These are phyloP conservation scores for Rhizophora mangle DNA, from an alignment of 345 rosid genomes.

Conservation along the genomic window DNA sequence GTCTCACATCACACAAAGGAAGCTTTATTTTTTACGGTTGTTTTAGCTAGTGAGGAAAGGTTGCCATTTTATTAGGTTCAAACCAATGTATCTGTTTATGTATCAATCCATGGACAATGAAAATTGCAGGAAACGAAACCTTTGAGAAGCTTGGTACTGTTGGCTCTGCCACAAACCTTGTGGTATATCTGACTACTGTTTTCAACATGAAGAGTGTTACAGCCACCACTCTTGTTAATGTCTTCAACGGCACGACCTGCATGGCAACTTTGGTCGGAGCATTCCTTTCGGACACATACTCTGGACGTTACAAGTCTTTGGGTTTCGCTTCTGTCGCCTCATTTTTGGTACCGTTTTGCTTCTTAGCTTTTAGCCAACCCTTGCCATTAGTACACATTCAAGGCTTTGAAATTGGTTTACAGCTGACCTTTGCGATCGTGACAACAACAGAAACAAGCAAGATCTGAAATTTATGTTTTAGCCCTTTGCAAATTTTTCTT, in stretches of 20 bases:
- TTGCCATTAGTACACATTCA: background rate
- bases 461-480: too few relatives aligned
- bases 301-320: conserved; percentile 16
- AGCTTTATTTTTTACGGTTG: background rate
- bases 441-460: background rate
- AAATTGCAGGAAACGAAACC: conserved; percentile 25
- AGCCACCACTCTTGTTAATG: conserved; percentile 12
- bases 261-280: conserved; percentile 22
- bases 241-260: conserved; percentile 23
- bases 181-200: conserved; percentile 16
- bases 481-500: background rate
- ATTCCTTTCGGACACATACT: conserved; percentile 22
- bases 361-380: too few relatives aligned
- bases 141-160: conserved; percentile 26
- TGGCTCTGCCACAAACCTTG: conserved; percentile 14
- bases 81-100: background rate
- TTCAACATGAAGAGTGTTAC: conserved; percentile 23
- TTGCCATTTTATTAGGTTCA: background rate
- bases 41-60: background rate
- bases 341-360: conserved; percentile 9
- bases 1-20: background rate
- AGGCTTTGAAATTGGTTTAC: background rate
- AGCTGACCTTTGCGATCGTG: background rate
- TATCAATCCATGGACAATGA: background rate
- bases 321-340: conserved; percentile 13